phyloP scores from a whole-genome alignment of 768 basidiomycete genomes.

The Ramaria rubella region DNA sequence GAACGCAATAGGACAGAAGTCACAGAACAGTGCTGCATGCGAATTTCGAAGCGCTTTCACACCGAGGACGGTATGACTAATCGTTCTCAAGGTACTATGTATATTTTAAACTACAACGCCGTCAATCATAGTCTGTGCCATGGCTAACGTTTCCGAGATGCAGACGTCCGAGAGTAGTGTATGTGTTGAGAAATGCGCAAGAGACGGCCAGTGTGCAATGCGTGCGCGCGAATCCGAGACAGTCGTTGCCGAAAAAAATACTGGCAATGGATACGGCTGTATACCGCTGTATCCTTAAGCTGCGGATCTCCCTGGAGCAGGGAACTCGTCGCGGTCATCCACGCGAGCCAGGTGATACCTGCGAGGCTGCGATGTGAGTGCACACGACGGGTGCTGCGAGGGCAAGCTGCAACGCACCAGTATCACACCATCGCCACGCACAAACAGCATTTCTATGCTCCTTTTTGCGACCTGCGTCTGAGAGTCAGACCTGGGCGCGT shows the following conservation, averaged over 20 bases:
- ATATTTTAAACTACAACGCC: too few species aligned
- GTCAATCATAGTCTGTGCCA: too few species aligned
- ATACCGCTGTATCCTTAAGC: background rate
- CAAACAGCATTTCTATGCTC: slow-evolving; percentile 97
- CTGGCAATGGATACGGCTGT: background rate
- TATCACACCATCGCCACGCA: slow-evolving; percentile 95
- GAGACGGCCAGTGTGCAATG: too few species aligned
- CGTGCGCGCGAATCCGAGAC: background rate
- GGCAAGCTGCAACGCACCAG: slow-evolving; percentile 42
- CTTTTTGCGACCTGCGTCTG: slow-evolving; percentile 72
- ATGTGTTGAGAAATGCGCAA: too few species aligned
- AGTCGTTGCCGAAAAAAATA: background rate
- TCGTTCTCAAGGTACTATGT: too few species aligned
- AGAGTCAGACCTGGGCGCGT: background rate
- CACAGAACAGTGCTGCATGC: too few species aligned
- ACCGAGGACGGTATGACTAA: too few species aligned
- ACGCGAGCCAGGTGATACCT: slow-evolving; percentile 80
- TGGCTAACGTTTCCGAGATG: too few species aligned
- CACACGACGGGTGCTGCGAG: background rate
- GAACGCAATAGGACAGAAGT: too few species aligned
- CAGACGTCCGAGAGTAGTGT: too few species aligned
- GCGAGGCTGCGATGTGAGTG: background rate
- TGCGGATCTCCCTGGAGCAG: background rate
- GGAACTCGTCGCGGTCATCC: background rate
- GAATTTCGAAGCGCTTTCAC: background rate